A percentile compares a stretch with the other conserved stretches of the same genome.
These are phyloP conservation scores for Ogataea wickerhamii DNA, from an alignment of 805 yeast genomes.

Conservation along the genomic window DNA sequence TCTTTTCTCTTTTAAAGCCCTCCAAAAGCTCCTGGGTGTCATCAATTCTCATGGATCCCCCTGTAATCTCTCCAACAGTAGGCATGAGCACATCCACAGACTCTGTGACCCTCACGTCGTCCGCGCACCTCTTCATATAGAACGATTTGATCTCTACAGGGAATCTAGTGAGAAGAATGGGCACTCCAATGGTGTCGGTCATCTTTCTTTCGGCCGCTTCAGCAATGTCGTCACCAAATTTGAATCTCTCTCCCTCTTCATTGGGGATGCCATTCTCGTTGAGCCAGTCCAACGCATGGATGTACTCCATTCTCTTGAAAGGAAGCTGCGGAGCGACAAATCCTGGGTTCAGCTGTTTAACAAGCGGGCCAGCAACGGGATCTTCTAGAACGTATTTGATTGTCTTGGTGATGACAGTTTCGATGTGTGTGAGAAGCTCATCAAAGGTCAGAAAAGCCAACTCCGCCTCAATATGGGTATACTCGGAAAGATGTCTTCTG, in stretches of 20 bases:
- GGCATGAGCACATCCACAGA: constrained; percentile 99
- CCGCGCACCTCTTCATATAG: constrained; percentile 91
- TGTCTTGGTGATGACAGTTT: constrained; percentile 64
- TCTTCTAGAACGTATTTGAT: constrained; percentile 79
- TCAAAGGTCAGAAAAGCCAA: constrained; percentile 84
- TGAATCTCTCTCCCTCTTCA: constrained; percentile 90
- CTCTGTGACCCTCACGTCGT: constrained; percentile 94
- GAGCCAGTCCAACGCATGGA: constrained; percentile 91
- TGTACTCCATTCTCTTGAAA: constrained; percentile 87
- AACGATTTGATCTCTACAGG: constrained; percentile 97
- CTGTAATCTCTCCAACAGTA: constrained; percentile 97
- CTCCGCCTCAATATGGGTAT: constrained; percentile 96
- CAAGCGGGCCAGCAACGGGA: constrained; percentile 86
- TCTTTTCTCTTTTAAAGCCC: constrained; percentile 91
- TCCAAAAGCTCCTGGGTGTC: constrained; percentile 77
- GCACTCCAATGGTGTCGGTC: constrained; percentile 93
- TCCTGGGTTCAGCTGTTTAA: constrained; percentile 88
- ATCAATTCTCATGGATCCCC: constrained; percentile 98
- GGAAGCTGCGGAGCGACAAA: constrained; percentile 82
- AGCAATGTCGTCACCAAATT: constrained; percentile 98
- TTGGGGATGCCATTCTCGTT: constrained; percentile 91
- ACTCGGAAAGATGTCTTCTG: constrained; percentile 95
- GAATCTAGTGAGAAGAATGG: constrained; percentile 89
- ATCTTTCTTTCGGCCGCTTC: constrained; percentile 99
- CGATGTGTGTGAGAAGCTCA: constrained; percentile 81